phyloP scores from a whole-genome alignment of 768 basidiomycete species.

The Boletus pseudopeckii region DNA sequence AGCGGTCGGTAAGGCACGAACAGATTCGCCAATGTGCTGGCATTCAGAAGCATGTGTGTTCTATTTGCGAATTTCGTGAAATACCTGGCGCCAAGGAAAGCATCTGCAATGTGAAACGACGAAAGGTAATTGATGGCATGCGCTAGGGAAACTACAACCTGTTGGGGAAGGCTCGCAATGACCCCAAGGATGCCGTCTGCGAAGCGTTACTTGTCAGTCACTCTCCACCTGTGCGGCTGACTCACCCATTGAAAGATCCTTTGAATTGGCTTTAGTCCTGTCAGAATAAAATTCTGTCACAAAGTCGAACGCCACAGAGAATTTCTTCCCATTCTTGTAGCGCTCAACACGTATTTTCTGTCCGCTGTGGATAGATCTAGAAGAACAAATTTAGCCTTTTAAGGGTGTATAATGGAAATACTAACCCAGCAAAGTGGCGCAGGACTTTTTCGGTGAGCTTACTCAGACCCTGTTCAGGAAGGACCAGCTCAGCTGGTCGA shows the following conservation, averaged over 20 bases:
- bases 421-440: conserved; percentile 63
- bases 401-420: conserved; percentile 4
- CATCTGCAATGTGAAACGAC: conserved; percentile 73
- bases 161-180: conserved; percentile 63
- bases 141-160: conserved; percentile 69
- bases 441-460: conserved; percentile 75
- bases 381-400: conserved; percentile 3
- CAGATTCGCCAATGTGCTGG: conserved; percentile 84
- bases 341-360: conserved; percentile 61
- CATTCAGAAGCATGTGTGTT: conserved; percentile 83
- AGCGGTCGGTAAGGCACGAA: conserved; percentile 26
- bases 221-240: not conserved
- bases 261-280: conserved; percentile 42
- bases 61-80: conserved; percentile 75
- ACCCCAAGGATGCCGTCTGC: conserved; percentile 61
- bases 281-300: conserved; percentile 66
- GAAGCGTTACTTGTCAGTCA: not conserved
- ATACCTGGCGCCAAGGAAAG: conserved; percentile 71
- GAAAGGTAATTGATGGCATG: conserved; percentile 68
- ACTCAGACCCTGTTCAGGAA: conserved; percentile 59
- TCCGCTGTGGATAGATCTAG: conserved; percentile 38
- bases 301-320: conserved; percentile 65
- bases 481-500: conserved; percentile 76
- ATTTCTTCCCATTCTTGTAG: conserved; percentile 51
- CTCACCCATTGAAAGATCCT: conserved; percentile 28